Percentiles rank a stretch among this genome's conserved stretches.
Conservation (phyloP, 2,329 filamentous ascomycete species). For the Cordyceps tenuipes region DNA sequence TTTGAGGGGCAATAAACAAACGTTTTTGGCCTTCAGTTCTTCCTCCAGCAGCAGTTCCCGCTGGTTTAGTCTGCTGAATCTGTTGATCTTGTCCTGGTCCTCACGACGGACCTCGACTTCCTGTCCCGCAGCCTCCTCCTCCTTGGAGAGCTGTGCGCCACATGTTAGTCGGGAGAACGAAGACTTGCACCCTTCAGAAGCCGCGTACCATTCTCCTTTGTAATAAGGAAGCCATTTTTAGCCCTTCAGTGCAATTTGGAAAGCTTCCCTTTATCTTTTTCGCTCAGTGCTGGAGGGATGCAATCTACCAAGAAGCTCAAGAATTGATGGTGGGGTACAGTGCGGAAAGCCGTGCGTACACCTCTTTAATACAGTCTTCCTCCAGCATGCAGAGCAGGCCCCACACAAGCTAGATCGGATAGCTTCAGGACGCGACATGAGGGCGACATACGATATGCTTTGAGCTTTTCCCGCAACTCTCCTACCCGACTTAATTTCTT, state of each 20-base stretch:
- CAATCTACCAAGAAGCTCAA: not conserved
- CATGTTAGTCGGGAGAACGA: conserved; percentile 12
- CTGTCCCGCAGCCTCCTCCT: conserved; percentile 76
- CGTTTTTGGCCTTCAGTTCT: conserved; percentile 70
- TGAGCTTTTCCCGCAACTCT: not conserved
- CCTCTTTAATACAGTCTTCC: not conserved
- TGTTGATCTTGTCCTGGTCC: conserved; percentile 98
- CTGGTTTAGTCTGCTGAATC: conserved; percentile 89
- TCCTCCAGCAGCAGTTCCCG: conserved; percentile 72
- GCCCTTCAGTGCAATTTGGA: not conserved
- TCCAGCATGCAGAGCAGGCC: not conserved
- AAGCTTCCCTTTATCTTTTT: not conserved
- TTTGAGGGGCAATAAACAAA: conserved; percentile 23
- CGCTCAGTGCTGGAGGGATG: not conserved
- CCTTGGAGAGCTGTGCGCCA: conserved; percentile 68
- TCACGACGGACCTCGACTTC: conserved; percentile 92
- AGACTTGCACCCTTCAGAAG: not conserved
- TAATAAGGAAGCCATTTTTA: conserved; percentile 38
- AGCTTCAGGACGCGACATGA: not conserved
- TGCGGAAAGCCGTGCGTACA: not conserved
- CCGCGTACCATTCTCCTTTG: conserved; percentile 51
- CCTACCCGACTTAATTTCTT: not conserved
- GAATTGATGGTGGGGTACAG: conserved; percentile 12
- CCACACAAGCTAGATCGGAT: conserved; percentile 5
- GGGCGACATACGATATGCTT: not conserved